Percentiles rank a stretch among this genome's conserved stretches.
Conservation (phyloP, 1,284 basidiomycete genomes). For the Cronartium quercuum region DNA sequence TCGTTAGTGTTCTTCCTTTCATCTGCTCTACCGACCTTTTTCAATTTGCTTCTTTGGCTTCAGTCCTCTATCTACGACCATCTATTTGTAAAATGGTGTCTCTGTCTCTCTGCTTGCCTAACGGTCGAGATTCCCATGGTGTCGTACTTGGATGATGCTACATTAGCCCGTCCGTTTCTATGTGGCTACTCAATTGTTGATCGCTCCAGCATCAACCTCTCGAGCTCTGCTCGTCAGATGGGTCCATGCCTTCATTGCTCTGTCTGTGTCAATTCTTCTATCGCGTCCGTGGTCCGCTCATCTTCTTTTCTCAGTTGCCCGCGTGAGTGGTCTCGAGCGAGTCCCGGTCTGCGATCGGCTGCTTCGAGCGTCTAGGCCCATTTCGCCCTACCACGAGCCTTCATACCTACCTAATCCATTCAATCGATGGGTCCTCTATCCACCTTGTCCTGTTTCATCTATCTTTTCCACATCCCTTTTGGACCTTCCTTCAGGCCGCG, state of each 20-base stretch:
- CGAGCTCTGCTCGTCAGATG: neutral
- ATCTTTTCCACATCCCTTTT: neutral
- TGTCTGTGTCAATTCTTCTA: neutral
- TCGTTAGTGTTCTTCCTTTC: slow-evolving; percentile 33
- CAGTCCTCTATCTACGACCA: neutral
- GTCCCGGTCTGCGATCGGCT: neutral
- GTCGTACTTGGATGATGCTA: no score
- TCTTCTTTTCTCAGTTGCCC: neutral
- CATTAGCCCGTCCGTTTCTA: neutral
- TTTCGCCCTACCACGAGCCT: neutral
- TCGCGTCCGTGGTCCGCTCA: neutral
- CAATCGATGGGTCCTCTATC: neutral
- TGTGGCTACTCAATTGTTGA: neutral
- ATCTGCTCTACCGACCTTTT: slow-evolving; percentile 7
- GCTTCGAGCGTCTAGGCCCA: neutral
- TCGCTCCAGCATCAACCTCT: neutral
- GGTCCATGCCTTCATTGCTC: no score
- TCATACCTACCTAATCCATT: neutral
- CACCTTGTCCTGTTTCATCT: neutral
- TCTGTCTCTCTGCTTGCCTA: neutral
- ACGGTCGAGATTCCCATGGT: neutral
- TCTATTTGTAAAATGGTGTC: neutral
- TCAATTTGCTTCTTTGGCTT: neutral
- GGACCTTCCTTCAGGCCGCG: neutral
- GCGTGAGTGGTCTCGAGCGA: neutral